Evolutionary conservation across 768 basidiomycete genomes (phyloP).

Genomic region (Tremella fuciformis): DNA sequence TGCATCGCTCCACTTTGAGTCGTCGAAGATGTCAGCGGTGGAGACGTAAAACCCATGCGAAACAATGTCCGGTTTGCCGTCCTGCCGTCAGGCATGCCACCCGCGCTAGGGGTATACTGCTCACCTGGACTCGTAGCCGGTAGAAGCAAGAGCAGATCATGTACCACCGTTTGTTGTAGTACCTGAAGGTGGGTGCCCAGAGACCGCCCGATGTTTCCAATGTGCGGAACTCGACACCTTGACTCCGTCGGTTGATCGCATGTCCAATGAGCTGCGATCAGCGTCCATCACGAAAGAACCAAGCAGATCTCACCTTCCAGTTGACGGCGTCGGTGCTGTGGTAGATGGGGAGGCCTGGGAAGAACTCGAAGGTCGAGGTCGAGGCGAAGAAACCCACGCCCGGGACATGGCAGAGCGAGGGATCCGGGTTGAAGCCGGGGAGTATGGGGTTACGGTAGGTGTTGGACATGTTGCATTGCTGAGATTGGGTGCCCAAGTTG

Average conservation of each 20-base stretch:
- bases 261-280: slow-evolving; percentile 20
- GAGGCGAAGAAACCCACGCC: slow-evolving; percentile 32
- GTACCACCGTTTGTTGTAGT: slow-evolving; percentile 26
- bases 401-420: slow-evolving; percentile 23
- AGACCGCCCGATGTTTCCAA: slow-evolving; percentile 20
- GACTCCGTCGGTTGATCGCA: slow-evolving; percentile 24
- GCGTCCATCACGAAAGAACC: not conserved
- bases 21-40: slow-evolving; percentile 33
- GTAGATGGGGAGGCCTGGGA: slow-evolving; percentile 40
- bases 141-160: slow-evolving; percentile 14
- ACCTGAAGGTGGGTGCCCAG: slow-evolving; percentile 35
- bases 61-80: slow-evolving; percentile 2
- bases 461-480: not conserved
- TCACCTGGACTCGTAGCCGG: not conserved
- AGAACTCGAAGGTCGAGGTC: slow-evolving; percentile 44
- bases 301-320: slow-evolving; percentile 24
- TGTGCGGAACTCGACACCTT: slow-evolving; percentile 23
- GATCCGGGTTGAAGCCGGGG: slow-evolving; percentile 47
- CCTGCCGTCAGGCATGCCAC: not conserved
- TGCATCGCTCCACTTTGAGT: slow-evolving; percentile 24
- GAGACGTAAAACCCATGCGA: slow-evolving; percentile 28
- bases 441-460: slow-evolving; percentile 37
- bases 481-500: no score
- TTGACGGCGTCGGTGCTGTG: slow-evolving; percentile 28
- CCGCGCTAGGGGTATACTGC: not conserved